These are phyloP conservation scores for Debaryomyces singareniensis DNA, from an alignment of 1,139 yeast species.

Conservation along the genomic window DNA sequence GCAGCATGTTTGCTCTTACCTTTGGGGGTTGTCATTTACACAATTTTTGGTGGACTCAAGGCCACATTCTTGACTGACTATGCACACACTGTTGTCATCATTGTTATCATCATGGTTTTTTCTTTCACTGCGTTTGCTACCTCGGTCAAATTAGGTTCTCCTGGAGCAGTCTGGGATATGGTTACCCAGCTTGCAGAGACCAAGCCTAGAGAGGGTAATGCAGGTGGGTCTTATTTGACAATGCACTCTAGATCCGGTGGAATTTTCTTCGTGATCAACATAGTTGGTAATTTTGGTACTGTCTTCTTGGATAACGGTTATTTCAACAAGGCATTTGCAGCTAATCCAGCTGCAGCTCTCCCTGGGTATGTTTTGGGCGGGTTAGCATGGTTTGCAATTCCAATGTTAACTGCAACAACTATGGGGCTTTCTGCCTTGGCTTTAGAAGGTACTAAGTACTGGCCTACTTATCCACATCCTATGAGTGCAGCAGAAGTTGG, in stretches of 20 bases:
- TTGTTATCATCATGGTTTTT: slow-evolving; percentile 55
- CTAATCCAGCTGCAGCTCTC: slow-evolving; percentile 75
- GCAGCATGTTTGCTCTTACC: slow-evolving; percentile 82
- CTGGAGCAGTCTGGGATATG: slow-evolving; percentile 70
- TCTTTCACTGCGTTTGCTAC: slow-evolving; percentile 63
- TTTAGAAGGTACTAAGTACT: slow-evolving; percentile 56
- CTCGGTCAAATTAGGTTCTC: slow-evolving; percentile 62
- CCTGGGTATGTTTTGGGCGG: slow-evolving; percentile 93
- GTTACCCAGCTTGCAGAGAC: slow-evolving; percentile 51
- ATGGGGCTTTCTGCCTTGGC: slow-evolving; percentile 79
- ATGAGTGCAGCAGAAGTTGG: slow-evolving; percentile 63
- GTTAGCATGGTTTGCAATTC: slow-evolving; percentile 88
- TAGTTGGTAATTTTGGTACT: slow-evolving; percentile 85
- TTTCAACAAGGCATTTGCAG: slow-evolving; percentile 87
- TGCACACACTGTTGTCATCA: slow-evolving; percentile 62
- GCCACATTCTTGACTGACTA: slow-evolving; percentile 89
- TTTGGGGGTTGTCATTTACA: slow-evolving; percentile 74
- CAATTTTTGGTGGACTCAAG: slow-evolving; percentile 83
- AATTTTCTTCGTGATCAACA: slow-evolving; percentile 74
- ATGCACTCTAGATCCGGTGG: slow-evolving; percentile 75
- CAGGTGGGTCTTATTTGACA: slow-evolving; percentile 72
- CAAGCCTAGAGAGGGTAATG: slow-evolving; percentile 67
- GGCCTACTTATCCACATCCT: slow-evolving; percentile 72
- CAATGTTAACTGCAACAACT: slow-evolving; percentile 74
- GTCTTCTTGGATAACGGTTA: slow-evolving; percentile 86